phyloP scores from a whole-genome alignment of 2,329 filamentous ascomycete species.

The Incumbomyces lentus region DNA sequence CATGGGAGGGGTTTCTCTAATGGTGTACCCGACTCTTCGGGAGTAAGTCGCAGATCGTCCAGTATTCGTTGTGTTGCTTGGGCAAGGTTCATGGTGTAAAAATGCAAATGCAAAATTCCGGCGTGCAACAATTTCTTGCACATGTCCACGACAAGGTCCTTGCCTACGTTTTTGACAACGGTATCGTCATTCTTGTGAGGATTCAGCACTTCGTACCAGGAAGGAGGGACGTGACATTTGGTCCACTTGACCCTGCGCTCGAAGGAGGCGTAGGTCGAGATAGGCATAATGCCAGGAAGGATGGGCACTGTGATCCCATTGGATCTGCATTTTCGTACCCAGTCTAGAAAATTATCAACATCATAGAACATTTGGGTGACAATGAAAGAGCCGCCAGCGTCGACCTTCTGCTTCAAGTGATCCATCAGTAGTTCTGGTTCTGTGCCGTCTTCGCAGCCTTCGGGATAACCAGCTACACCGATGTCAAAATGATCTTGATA shows the following conservation, averaged over 20 bases:
- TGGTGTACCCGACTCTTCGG: slow-evolving; percentile 59
- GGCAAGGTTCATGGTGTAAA: slow-evolving; percentile 98
- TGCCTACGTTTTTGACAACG: slow-evolving; percentile 81
- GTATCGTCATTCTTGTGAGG: slow-evolving; percentile 95
- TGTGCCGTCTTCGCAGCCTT: slow-evolving; percentile 87
- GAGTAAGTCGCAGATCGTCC: slow-evolving; percentile 75
- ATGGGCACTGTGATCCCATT: slow-evolving; percentile 77
- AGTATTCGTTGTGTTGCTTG: slow-evolving; percentile 90
- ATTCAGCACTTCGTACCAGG: slow-evolving; percentile 73
- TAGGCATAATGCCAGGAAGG: slow-evolving; percentile 82
- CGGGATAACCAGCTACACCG: slow-evolving; percentile 91
- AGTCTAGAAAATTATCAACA: slow-evolving; percentile 83
- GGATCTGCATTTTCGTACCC: slow-evolving; percentile 77
- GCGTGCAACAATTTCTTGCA: slow-evolving; percentile 74
- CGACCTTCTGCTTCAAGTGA: slow-evolving; percentile 94
- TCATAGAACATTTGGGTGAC: slow-evolving; percentile 99
- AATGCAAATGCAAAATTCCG: slow-evolving; percentile 83
- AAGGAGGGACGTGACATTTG: slow-evolving; percentile 68
- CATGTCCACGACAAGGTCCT: slow-evolving; percentile 76
- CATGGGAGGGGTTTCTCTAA: slow-evolving; percentile 87
- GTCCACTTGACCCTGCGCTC: slow-evolving; percentile 84
- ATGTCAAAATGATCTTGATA: slow-evolving; percentile 94
- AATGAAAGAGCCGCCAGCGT: slow-evolving; percentile 85
- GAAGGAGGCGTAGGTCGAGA: slow-evolving; percentile 91
- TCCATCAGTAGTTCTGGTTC: slow-evolving; percentile 76